These are phyloP conservation scores for Cyberlindnera nakhonratchasimensis DNA, from an alignment of 805 yeast species.

Conservation along the genomic window DNA sequence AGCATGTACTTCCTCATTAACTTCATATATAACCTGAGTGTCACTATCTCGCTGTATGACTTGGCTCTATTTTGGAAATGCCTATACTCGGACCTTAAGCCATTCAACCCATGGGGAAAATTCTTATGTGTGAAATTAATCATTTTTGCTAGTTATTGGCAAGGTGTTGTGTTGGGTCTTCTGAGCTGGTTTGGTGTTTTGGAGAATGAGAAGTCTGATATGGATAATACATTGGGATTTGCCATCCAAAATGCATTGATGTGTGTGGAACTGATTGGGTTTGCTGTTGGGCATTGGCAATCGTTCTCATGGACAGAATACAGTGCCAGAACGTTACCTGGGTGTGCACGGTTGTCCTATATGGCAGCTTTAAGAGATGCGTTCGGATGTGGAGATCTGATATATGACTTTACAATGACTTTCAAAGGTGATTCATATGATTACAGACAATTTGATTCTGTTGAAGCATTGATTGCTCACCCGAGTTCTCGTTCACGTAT, in stretches of 20 bases:
- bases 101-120: conserved; percentile 87
- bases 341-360: conserved; percentile 62
- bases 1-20: conserved; percentile 64
- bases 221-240: conserved; percentile 41
- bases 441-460: conserved; percentile 79
- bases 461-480: conserved; percentile 64
- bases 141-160: conserved; percentile 99
- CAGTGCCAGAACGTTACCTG: conserved; percentile 56
- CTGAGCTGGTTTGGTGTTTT: conserved; percentile 47
- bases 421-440: conserved; percentile 71
- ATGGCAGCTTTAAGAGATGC: conserved; percentile 71
- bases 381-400: conserved; percentile 70
- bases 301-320: conserved; percentile 82
- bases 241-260: conserved; percentile 74
- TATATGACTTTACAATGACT: conserved; percentile 71
- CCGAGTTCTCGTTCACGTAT: conserved; percentile 61
- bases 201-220: conserved; percentile 32
- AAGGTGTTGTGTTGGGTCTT: conserved; percentile 56
- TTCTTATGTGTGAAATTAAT: conserved; percentile 90
- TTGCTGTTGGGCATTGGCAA: conserved; percentile 83
- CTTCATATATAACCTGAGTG: conserved; percentile 71
- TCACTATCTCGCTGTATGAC: conserved; percentile 76
- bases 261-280: conserved; percentile 79
- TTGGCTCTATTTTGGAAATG: conserved; percentile 93
- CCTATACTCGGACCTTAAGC: conserved; percentile 68